A percentile compares a stretch with the other conserved stretches of the same genome.
phyloP scores from a whole-genome alignment of 768 basidiomycete species.

The Mycena latifolia region DNA sequence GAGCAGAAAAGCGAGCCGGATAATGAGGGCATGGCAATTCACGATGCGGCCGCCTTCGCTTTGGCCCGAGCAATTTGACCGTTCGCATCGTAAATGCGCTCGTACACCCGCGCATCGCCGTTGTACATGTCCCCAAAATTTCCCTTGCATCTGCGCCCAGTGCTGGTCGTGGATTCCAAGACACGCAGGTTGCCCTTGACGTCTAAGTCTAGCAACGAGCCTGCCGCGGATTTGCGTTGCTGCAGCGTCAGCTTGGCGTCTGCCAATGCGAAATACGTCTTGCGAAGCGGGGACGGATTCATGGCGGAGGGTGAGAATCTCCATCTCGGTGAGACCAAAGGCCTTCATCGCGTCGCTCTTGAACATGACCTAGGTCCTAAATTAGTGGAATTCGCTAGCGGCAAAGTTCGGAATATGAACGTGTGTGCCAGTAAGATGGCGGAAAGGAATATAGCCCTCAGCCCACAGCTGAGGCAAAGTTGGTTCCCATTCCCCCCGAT shows the following conservation, averaged over 20 bases:
- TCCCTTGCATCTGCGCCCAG: no score
- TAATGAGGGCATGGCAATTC: no score
- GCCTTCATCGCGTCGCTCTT: slow-evolving; percentile 25
- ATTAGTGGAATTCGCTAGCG: not conserved
- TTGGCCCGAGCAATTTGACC: no score
- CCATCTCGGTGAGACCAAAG: slow-evolving; percentile 22
- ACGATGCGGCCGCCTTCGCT: no score
- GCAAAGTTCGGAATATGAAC: not conserved
- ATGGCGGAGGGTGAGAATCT: slow-evolving; percentile 22
- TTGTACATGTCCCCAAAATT: no score
- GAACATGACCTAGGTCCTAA: slow-evolving; percentile 23
- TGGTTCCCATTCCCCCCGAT: slow-evolving; percentile 9
- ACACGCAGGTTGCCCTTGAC: no score
- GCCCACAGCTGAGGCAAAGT: slow-evolving; percentile 1
- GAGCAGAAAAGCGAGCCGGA: no score
- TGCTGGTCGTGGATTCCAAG: no score
- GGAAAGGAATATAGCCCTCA: not conserved
- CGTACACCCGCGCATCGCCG: no score
- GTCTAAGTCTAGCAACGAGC: no score
- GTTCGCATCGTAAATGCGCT: no score
- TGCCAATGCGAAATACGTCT: slow-evolving; percentile 19
- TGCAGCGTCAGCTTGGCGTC: slow-evolving; percentile 16
- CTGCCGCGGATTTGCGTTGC: no score
- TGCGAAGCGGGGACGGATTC: slow-evolving; percentile 12
- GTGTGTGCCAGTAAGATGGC: not conserved